phyloP scores from a whole-genome alignment of 495 filamentous ascomycete genomes.

The Penicillium coprophilum region DNA sequence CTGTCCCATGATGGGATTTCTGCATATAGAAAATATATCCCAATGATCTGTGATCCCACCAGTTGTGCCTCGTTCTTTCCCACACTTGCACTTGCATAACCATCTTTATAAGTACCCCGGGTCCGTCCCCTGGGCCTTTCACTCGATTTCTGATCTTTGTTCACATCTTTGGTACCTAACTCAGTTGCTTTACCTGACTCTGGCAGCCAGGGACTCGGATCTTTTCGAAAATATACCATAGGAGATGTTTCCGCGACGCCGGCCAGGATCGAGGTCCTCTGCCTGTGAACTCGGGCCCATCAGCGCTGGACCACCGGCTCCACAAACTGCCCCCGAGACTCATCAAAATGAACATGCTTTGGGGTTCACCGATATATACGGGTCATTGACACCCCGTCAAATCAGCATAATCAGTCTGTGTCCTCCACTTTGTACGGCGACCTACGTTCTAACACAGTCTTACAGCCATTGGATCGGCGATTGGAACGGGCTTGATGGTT shows the following conservation, averaged over 20 bases:
- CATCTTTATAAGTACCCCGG: neutral
- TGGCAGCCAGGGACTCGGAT: neutral
- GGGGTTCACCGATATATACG: slow-evolving; percentile 46
- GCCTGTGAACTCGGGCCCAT: neutral
- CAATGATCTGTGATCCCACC: slow-evolving; percentile 13
- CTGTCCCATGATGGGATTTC: slow-evolving; percentile 22
- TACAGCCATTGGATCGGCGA: slow-evolving; percentile 75
- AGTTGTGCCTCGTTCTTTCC: slow-evolving; percentile 12
- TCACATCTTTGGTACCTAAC: neutral
- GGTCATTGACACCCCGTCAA: slow-evolving; percentile 63
- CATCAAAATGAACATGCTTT: slow-evolving; percentile 6
- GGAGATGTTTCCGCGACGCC: slow-evolving; percentile 1
- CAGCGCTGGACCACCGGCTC: neutral
- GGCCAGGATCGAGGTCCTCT: slow-evolving; percentile 3
- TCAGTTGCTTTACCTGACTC: neutral
- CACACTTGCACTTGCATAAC: neutral
- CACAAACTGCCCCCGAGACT: neutral
- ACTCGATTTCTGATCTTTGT: neutral
- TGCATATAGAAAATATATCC: slow-evolving; percentile 36
- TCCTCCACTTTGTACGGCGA: neutral
- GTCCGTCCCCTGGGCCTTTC: neutral
- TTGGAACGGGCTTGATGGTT: slow-evolving; percentile 70
- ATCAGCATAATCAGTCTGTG: slow-evolving; percentile 66
- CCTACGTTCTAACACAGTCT: slow-evolving; percentile 8
- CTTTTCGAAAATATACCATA: neutral